Base-by-base conservation (phyloP, 2,329 filamentous ascomycete genomes). In the Botrytis elliptica region DNA sequence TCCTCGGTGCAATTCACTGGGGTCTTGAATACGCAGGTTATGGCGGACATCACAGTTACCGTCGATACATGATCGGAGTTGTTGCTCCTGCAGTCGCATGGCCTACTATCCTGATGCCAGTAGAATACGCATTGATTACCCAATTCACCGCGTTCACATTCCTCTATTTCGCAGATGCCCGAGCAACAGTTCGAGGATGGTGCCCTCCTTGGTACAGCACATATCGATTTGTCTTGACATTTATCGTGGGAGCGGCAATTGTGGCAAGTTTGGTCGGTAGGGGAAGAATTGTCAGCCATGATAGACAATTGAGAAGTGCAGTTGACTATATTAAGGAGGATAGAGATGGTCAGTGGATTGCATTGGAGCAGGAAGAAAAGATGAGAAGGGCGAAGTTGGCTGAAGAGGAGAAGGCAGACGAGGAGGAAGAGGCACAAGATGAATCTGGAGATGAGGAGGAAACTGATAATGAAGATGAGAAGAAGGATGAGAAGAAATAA, bases 1-100 rank as follows among this genome's bases (percentile, higher is more conserved):
- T 97, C 86, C 88, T 98, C 1, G 95, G 95, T 63, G 95, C 95
- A 49, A 91, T 97, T 79, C 95, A 98, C 83, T 98, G 89, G 95
- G 95, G 95, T 73, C 86, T 97, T 29, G 94, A 97, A 83, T 97
- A 91, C 82, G 92, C 92, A 69, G 88, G 88, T 85, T 91, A 86
- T 82, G 84, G 91, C 83, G 83, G 88, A 80, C 79, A 87, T 75
- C 91, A 92, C 73, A 92, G 93, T 71, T 93, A 92, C 78, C 90
- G 89, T 78, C 92, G 95, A 76, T 98, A 97, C 82, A 89, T 89
- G n/a, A 89, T 94, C 77, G 95, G 95, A 78, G 89, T 97, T 22
- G 81, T 93, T 64, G 91, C 94, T 9, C 91, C 95, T 1, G 89
- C 92, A 64, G 84, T 96, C 36, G 95, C 95, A 65, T 98, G 95